Evolutionary conservation across 371 early-diverging fungal species (phyloP), one percentile per base, ranked within the genome.

Genomic region (Mucor indicus): DNA sequence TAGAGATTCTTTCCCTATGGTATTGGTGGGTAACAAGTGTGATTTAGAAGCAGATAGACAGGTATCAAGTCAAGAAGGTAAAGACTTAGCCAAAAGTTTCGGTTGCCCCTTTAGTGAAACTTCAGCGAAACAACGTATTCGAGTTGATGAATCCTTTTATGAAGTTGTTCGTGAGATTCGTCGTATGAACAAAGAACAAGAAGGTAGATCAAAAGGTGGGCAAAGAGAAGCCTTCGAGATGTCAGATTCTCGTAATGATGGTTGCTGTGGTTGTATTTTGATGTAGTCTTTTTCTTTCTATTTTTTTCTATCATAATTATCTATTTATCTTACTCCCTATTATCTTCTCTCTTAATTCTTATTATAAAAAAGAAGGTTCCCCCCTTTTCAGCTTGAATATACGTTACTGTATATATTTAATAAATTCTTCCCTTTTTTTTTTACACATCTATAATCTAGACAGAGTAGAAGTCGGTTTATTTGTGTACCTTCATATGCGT

Each of bases 81-180:
- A 39, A 32, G 62, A 61, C 27, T 32, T 57, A 10, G 62, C 62
- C 19, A 61, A 52, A 39, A 52, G 48, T 29, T 61, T 61, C 32
- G 53, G 53, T 1, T 61, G 57, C 17, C 62, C 57, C 19, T 61
- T 61, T 30, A 52, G 27, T 31, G 62, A 61, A 33, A 57, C 57
- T 25, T 61, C 62, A 27, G 96, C 97, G 35, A 86, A 89, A 62
- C 79, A 83, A 39, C 84, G 85, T 48, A 83, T 87, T 48, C 90
- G 93, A 65, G 96, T 97, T 16, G 87, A 93, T 36, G 91, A 93
- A 52, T 82, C 90, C 4, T 98, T 93, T 72, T 88, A 84, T 52
- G 76, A 79, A 31, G 82, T 98, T 29, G 92, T 96, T 19, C 79
- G 90, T 33, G 87, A 89, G 55, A 91, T 95, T 42, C 76, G 86